A percentile compares a stretch with the other conserved stretches of the same genome.
Evolutionary conservation across 352 stramenopile genomes (phyloP).

Genomic region (Phytophthora sp.): DNA sequence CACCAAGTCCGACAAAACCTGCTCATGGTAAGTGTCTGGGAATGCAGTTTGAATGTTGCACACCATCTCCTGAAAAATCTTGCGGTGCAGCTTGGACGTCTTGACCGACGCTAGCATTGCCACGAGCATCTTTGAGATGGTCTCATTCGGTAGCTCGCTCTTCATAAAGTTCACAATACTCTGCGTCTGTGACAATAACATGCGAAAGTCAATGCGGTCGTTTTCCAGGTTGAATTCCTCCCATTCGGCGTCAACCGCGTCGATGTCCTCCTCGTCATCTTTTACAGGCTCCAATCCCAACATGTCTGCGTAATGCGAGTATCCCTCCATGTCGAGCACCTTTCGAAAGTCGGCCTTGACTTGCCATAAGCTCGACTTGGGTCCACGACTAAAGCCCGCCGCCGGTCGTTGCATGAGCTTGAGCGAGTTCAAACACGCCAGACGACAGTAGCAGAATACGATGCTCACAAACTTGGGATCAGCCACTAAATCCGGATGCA

Average conservation of each 20-base stretch:
- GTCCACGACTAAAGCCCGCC: constrained; percentile 49
- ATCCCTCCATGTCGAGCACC: constrained; percentile 81
- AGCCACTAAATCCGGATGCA: constrained; percentile 75
- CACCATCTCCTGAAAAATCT: constrained; percentile 90
- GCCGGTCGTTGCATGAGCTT: constrained; percentile 73
- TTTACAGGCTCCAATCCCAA: constrained; percentile 59
- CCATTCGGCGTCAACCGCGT: constrained; percentile 80
- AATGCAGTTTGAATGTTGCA: constrained; percentile 86
- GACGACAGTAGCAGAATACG: constrained; percentile 82
- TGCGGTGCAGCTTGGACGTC: constrained; percentile 85
- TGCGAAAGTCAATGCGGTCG: constrained; percentile 87
- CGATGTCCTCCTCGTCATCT: constrained; percentile 34
- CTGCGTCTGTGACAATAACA: constrained; percentile 73
- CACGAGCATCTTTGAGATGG: constrained; percentile 85
- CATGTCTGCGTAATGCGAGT: constrained; percentile 74
- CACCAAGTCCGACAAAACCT: constrained; percentile 69
- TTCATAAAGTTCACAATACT: constrained; percentile 72
- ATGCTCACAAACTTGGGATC: constrained; percentile 82
- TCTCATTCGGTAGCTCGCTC: constrained; percentile 67
- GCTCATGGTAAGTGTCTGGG: constrained; percentile 66
- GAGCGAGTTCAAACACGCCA: constrained; percentile 84
- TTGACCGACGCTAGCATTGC: constrained; percentile 86
- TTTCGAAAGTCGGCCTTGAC: constrained; percentile 85
- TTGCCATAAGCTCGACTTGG: constrained; percentile 82
- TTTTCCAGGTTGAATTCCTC: constrained; percentile 87